Evolutionary conservation across 345 rosid species (phyloP), one percentile per base, ranked within the genome.

Genomic region (Gossypium australe): DNA sequence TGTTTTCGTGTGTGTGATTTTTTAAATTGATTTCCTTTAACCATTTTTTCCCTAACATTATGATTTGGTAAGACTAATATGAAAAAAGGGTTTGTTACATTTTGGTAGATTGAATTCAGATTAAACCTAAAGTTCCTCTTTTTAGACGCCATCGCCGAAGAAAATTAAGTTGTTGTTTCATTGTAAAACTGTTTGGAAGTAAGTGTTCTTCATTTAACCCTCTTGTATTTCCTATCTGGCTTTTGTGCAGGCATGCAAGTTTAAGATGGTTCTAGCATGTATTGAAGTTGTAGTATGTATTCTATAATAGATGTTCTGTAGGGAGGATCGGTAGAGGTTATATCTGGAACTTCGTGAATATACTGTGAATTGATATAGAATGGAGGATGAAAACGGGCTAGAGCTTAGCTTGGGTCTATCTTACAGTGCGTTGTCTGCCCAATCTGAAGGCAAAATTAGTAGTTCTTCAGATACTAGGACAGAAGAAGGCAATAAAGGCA

Each of bases 351-450:
- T 3, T 3, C 11, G 47, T 58, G 49, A 11, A 22, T 48, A 2
- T 14, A 44, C 45, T 45, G 17, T 75, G 9, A 22, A 72, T 43
- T 64, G 25, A 38, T 47, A 83, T 68, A 79, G 72, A 34, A 92
- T 95, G 98, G 98, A 89, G 57, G 96, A 93, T 49, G 97, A 91
- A 62, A 90, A 85, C 79, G 98, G 93, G 56, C 97, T 93, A 45
- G 97, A 93, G 85, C 97, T 95, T 68, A 90, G 99, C 83, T 87
- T 95, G 85, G 99, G 97, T 77, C 85, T 95, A 41, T 89, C 94
- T 76, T 90, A 83, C 81, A 96, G 97, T 77, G 90, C 91, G 71
- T 88, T 93, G 75, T 82, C 92, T 52, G 84, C 82, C 17, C 91
- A 89, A 82, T 81, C 83, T 44, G 93, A 91, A 84, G 91, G 86